These are phyloP conservation scores for Tetracladium setigerum DNA, from an alignment of 495 filamentous ascomycete genomes.

Conservation along the genomic window DNA sequence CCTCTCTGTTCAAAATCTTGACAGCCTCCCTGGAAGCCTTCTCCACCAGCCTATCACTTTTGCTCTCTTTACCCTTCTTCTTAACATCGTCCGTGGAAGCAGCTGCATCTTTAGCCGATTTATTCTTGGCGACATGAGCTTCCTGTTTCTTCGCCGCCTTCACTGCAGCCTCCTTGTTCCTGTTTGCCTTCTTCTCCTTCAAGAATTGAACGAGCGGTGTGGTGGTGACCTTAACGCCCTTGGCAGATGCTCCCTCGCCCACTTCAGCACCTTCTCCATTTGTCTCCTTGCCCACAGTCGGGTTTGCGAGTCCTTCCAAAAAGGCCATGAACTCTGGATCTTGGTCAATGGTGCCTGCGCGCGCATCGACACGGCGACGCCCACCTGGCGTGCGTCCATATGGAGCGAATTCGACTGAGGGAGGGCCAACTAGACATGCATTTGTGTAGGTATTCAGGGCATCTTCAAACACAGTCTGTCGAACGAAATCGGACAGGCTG, in stretches of 20 bases:
- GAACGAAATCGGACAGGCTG: conserved; percentile 58
- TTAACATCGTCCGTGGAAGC: conserved; percentile 35
- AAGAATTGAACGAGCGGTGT: conserved; percentile 90
- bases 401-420: conserved; percentile 70
- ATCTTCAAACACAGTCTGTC: conserved; percentile 59
- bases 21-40: conserved; percentile 63
- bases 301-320: conserved; percentile 77
- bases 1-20: conserved; percentile 70
- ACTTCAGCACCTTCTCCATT: conserved; percentile 36
- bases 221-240: conserved; percentile 58
- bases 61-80: conserved; percentile 52
- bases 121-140: conserved; percentile 41
- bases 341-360: conserved; percentile 92
- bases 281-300: conserved; percentile 42
- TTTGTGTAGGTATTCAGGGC: conserved; percentile 62
- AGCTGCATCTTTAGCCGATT: conserved; percentile 41
- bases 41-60: conserved; percentile 43
- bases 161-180: conserved; percentile 59
- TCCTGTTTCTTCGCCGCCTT: conserved; percentile 38
- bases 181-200: conserved; percentile 82
- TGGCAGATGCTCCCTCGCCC: conserved; percentile 44
- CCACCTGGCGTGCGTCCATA: conserved; percentile 73
- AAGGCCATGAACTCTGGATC: conserved; percentile 93
- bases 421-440: conserved; percentile 61
- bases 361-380: conserved; percentile 64